Conservation (phyloP, 2,329 filamentous ascomycete genomes). For the Fusarium subglutinans region DNA sequence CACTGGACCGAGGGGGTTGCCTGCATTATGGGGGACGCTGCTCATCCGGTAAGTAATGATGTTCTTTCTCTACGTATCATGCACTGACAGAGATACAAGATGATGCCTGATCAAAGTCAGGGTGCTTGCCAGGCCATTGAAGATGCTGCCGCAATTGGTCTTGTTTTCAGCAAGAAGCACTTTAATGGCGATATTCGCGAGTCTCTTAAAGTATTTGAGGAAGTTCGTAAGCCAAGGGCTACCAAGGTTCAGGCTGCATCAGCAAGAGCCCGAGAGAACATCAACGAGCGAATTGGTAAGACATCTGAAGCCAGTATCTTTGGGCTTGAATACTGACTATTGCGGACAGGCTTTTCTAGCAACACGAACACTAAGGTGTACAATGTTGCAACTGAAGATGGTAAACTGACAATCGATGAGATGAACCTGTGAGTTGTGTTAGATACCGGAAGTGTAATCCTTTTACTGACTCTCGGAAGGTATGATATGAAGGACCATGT, state of each 20-base stretch:
- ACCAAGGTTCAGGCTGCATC: slow-evolving; percentile 3
- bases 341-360: neutral
- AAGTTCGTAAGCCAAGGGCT: neutral
- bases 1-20: neutral
- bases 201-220: neutral
- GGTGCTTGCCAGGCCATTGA: neutral
- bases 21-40: neutral
- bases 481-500: neutral
- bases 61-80: neutral
- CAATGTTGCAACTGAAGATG: neutral
- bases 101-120: slow-evolving; percentile 3
- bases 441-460: rapidly evolving
- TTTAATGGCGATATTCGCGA: neutral
- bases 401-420: neutral
- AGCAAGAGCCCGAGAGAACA: neutral
- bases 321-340: neutral
- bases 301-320: too few relatives aligned
- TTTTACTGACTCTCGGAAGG: neutral
- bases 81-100: neutral
- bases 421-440: neutral
- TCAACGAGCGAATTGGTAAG: slow-evolving; percentile 1
- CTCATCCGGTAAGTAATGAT: neutral
- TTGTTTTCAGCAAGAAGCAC: neutral
- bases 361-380: neutral
- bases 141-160: neutral